A percentile compares a stretch with the other conserved stretches of the same genome.
Evolutionary conservation across 345 rosid genomes (phyloP).

Genomic region (Salix udensis): DNA sequence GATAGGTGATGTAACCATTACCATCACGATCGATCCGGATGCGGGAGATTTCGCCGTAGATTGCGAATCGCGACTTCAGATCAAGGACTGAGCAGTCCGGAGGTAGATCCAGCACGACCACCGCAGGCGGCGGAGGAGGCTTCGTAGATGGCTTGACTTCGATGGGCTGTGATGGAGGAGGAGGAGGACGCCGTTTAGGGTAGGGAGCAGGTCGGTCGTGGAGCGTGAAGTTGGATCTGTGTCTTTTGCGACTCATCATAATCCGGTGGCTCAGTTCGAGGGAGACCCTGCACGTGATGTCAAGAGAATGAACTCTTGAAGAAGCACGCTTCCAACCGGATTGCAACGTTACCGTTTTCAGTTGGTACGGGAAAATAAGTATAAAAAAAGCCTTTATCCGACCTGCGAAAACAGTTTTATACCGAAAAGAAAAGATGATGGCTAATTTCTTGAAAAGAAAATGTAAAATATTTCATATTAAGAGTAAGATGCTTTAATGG

Average conservation of each 20-base stretch:
- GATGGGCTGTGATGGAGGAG: neutral
- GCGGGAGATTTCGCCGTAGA: conserved; percentile 83
- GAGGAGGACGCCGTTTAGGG: conserved; percentile 54
- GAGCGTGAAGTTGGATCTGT: conserved; percentile 48
- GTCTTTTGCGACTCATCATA: conserved; percentile 57
- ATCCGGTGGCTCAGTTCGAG: neutral
- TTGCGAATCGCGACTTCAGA: conserved; percentile 86
- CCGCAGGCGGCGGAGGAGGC: conserved; percentile 58
- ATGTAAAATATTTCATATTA: too few species aligned
- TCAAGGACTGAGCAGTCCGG: conserved; percentile 75
- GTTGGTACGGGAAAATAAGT: too few species aligned
- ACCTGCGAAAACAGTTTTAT: too few species aligned
- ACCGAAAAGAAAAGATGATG: too few species aligned
- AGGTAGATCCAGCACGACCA: conserved; percentile 56
- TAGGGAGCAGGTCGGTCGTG: conserved; percentile 24
- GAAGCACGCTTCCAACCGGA: too few species aligned
- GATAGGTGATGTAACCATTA: conserved; percentile 53
- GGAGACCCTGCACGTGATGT: too few species aligned
- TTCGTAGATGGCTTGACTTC: conserved; percentile 39
- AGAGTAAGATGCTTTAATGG: too few species aligned
- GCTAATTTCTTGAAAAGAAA: too few species aligned
- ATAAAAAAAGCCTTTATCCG: too few species aligned
- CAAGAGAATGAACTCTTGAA: too few species aligned
- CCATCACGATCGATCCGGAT: conserved; percentile 69
- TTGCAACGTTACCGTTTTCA: too few species aligned